phyloP scores from a whole-genome alignment of 768 basidiomycete genomes.

The Coprinopsis strossmayeri region DNA sequence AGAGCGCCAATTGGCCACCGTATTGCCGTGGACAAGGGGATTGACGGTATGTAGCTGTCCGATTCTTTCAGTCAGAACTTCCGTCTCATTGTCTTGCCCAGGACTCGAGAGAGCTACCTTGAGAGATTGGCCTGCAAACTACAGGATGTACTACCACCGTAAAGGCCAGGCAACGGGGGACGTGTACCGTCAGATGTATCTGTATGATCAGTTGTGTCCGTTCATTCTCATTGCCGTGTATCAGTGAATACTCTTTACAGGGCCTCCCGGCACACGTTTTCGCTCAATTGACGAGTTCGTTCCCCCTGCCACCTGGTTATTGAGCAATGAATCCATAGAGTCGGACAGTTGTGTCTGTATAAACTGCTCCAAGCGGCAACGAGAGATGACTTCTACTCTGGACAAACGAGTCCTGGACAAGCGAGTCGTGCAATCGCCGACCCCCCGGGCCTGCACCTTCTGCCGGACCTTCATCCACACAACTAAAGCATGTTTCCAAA shows the following conservation, averaged over 20 bases:
- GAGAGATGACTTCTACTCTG: constrained; percentile 60
- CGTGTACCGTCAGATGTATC: constrained; percentile 72
- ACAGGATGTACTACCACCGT: constrained; percentile 69
- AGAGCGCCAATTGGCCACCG: constrained; percentile 36
- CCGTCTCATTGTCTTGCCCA: neutral
- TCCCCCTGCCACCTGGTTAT: constrained; percentile 78
- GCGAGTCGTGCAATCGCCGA: no score
- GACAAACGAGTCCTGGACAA: no score
- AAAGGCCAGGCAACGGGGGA: constrained; percentile 44
- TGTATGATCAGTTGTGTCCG: constrained; percentile 45
- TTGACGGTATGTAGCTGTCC: constrained; percentile 33
- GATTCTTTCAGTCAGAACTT: neutral
- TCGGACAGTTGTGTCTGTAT: constrained; percentile 61
- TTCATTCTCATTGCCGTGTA: neutral
- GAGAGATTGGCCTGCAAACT: constrained; percentile 59
- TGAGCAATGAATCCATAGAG: constrained; percentile 42
- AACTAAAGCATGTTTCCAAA: neutral
- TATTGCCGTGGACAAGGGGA: constrained; percentile 34
- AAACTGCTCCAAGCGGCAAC: constrained; percentile 64
- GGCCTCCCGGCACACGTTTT: constrained; percentile 46
- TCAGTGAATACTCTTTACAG: constrained; percentile 32
- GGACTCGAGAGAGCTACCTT: constrained; percentile 56
- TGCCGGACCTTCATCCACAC: neutral
- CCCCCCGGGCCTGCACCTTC: no score
- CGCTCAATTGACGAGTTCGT: constrained; percentile 83